Evolutionary conservation across 2,329 filamentous ascomycete genomes (phyloP), one percentile per base, ranked within the genome.

Genomic region (Calonectria crousiana): DNA sequence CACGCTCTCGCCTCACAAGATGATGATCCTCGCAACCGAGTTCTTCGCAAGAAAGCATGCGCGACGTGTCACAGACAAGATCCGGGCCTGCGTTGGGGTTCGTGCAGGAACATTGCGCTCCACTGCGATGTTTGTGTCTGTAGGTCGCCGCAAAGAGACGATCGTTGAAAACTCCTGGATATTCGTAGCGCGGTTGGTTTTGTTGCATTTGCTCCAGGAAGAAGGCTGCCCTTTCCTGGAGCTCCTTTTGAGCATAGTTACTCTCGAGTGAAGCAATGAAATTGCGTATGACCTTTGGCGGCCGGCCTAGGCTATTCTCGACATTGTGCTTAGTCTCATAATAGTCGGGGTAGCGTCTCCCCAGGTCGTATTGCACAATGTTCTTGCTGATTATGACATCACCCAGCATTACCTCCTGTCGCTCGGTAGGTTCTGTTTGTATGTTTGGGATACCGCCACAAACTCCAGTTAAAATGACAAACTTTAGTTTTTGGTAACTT

Each of bases 391-490:
- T 71, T 3, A 85, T 74, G 0, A 86, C 83, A 53, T 86, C 83
- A 1, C 85, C 84, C 0, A 86, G 73, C 0, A 83, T 34, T 0
- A 80, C 67, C 16, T 78, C 72, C 8, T 67, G 67, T 38, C 11
- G 20, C 8, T 23, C 8, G 9, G 44, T 23, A 23, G 44, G 81
- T 77, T 0, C 49, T 3, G 16, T 10, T 34, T 0, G 30, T 47
- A 47, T 4, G 0, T 36, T 60, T 0, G 85, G 85, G 6, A 84
- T 79, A 13, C 84, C 86, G 0, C 85, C 87, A 56, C 86, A 88
- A 3, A 88, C 80, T 0, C 86, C 87, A 4, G 84, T 83, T 0
- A 88, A 56, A 0, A 88, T 34, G 0, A 75, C 83, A 0, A 87
- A 75, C 28, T 78, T 81, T 5, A 88, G 71, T 2, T 72, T 71